phyloP scores from a whole-genome alignment of 148 eudicot genomes.

The Vaccinium macrocarpon region DNA sequence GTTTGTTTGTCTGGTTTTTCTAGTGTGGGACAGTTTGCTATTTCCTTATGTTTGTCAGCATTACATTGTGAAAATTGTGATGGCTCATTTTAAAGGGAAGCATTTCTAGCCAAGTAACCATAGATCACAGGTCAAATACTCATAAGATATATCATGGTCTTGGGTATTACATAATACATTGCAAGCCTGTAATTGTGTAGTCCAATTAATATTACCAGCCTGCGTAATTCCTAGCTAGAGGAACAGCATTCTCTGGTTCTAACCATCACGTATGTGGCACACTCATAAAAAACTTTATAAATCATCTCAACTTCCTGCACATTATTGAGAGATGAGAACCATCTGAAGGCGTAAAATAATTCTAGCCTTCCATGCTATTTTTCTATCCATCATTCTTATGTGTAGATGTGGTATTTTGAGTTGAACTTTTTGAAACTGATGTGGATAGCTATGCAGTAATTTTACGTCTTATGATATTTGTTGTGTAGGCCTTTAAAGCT shows the following conservation, averaged over 20 bases:
- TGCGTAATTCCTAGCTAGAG: not conserved
- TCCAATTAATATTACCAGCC: not conserved
- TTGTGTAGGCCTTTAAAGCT: slow-evolving; percentile 84
- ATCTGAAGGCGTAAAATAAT: not conserved
- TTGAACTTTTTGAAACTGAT: not conserved
- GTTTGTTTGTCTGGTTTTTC: not conserved
- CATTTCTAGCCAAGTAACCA: not conserved
- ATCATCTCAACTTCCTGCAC: not conserved
- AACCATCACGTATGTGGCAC: not conserved
- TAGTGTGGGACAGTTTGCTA: not conserved
- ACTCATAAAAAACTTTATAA: not conserved
- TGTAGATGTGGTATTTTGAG: not conserved
- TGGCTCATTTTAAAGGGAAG: not conserved
- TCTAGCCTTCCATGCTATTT: not conserved
- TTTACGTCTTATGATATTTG: not conserved
- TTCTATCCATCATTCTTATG: not conserved
- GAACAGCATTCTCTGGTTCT: not conserved
- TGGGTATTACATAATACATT: not conserved
- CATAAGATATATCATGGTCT: not conserved
- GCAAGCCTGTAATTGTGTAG: not conserved
- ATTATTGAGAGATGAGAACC: not conserved
- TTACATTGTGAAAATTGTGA: not conserved
- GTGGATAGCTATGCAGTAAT: not conserved
- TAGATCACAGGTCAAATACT: not conserved
- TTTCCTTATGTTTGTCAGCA: not conserved